Percentiles rank a stretch among this genome's conserved stretches.
These are phyloP conservation scores for Onygenales sp. DNA, from an alignment of 2,329 filamentous ascomycete genomes.

Conservation along the genomic window DNA sequence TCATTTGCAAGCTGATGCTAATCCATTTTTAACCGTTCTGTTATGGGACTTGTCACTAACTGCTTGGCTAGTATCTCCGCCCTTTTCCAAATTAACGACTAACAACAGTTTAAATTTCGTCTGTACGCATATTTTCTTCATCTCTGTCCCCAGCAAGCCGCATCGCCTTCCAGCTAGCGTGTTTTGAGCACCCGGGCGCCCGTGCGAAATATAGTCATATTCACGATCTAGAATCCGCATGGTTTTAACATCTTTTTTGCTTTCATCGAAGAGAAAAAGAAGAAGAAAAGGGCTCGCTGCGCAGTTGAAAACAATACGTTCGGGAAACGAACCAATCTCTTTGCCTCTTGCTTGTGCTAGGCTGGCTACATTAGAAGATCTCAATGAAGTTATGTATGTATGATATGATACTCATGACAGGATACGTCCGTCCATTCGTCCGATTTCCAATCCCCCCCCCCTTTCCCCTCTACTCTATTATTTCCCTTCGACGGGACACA, in stretches of 20 bases:
- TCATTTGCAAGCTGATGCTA: not conserved
- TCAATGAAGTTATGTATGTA: conserved; percentile 19
- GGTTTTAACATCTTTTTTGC: too few species aligned
- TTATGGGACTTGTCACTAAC: not conserved
- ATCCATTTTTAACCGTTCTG: not conserved
- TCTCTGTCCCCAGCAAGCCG: not conserved
- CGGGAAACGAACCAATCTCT: not conserved
- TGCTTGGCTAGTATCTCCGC: conserved; percentile 34
- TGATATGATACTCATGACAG: not conserved
- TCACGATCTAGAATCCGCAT: too few species aligned
- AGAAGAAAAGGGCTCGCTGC: too few species aligned
- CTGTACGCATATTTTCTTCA: conserved; percentile 9
- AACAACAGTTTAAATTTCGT: conserved; percentile 31
- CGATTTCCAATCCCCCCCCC: too few species aligned
- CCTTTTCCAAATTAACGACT: conserved; percentile 56
- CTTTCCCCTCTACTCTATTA: too few species aligned
- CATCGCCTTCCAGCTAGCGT: too few species aligned
- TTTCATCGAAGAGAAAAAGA: too few species aligned
- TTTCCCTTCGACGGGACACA: too few species aligned
- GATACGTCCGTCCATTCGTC: too few species aligned
- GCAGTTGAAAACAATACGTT: not conserved
- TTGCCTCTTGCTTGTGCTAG: not conserved
- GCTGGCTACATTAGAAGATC: not conserved
- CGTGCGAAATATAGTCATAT: too few species aligned
- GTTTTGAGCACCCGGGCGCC: too few species aligned